These are phyloP conservation scores for Hemisphaericaspora xylanilytica DNA, from an alignment of 1,139 yeast genomes.

Conservation along the genomic window DNA sequence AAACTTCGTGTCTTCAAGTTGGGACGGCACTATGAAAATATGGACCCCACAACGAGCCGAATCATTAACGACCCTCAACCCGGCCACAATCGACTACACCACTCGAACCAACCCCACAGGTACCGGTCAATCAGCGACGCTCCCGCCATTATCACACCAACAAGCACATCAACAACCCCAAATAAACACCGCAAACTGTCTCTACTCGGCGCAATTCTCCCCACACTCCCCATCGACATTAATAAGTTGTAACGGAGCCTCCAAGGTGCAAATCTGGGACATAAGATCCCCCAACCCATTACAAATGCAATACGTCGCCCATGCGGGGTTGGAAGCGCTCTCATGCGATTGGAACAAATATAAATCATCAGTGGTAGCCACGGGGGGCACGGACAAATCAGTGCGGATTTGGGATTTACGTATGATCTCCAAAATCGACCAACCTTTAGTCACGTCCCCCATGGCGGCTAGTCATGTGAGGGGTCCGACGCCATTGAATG, in stretches of 20 bases:
- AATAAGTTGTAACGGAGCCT: slow-evolving; percentile 77
- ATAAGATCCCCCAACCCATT: slow-evolving; percentile 64
- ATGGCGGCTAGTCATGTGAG: slow-evolving; percentile 45
- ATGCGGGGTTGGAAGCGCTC: slow-evolving; percentile 77
- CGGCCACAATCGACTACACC: slow-evolving; percentile 31
- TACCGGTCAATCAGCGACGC: slow-evolving; percentile 17
- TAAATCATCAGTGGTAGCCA: slow-evolving; percentile 71
- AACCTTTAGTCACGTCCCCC: slow-evolving; percentile 34
- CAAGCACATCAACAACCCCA: slow-evolving; percentile 25
- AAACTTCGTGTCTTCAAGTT: slow-evolving; percentile 72
- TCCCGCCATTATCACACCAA: slow-evolving; percentile 36
- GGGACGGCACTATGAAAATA: slow-evolving; percentile 88
- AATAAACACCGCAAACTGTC: slow-evolving; percentile 47
- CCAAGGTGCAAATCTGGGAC: slow-evolving; percentile 82
- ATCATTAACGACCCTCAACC: slow-evolving; percentile 58
- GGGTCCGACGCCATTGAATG: slow-evolving; percentile 73
- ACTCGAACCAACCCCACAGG: slow-evolving; percentile 23
- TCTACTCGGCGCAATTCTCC: slow-evolving; percentile 78
- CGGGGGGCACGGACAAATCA: slow-evolving; percentile 86
- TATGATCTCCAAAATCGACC: slow-evolving; percentile 51
- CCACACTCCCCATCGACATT: slow-evolving; percentile 79
- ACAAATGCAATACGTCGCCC: slow-evolving; percentile 64
- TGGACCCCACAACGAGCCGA: slow-evolving; percentile 61
- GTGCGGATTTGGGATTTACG: slow-evolving; percentile 87
- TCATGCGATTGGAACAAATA: slow-evolving; percentile 91